Base-by-base conservation (phyloP, 139 green algal genomes). In the Chlorella ohadii region DNA sequence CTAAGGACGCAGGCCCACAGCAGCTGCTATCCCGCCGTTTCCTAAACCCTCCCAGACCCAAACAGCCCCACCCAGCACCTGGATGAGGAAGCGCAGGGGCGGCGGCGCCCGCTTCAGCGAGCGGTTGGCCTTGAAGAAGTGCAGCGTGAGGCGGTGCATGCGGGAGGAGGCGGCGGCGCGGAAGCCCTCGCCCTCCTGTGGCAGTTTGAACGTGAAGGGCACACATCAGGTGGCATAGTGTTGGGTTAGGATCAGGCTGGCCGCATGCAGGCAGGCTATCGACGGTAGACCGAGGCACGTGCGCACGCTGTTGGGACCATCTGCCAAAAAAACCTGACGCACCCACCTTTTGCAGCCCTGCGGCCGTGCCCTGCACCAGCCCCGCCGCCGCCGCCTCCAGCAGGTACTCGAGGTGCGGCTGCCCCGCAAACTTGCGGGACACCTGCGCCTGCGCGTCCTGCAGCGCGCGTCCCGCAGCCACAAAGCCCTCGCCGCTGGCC, bases 71-170 rank as follows among this genome's bases (percentile, higher is more conserved):
- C n/a, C n/a, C n/a, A n/a, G 27, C 44, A 51, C 74, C 33, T 82
- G 76, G 25, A 41, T 27, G 25, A 72, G 27, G 2, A 28, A 13
- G 59, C 57, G 56, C 23, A n/a, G 36, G 2, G 76, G 57, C 25
- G 59, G 36, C 0, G 33, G 74, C 23, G 74, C 57, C 38, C 23
- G 59, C 15, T 59, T 59, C 36, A 57, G 27, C 15, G 39, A 2
- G 4, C 27, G 57, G 36, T 23, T 20, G 31, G 57, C 36, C 57
- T 82, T 71, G 76, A 82, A 82, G 31, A 72, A 36, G 34, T 34
- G 23, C 76, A 98, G 94, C 51, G 99, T 89, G 2, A 93, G 91
- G 89, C 97, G 97, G 89, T 98, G 95, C 2, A 92, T 92, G 87
- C 94, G 90, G 66, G 96, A 87, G 3, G 86, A 63, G 11, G 91